Evolutionary conservation across 2,329 filamentous ascomycete genomes (phyloP), one percentile per base, ranked within the genome.

Genomic region (Talaromyces marneffei): DNA sequence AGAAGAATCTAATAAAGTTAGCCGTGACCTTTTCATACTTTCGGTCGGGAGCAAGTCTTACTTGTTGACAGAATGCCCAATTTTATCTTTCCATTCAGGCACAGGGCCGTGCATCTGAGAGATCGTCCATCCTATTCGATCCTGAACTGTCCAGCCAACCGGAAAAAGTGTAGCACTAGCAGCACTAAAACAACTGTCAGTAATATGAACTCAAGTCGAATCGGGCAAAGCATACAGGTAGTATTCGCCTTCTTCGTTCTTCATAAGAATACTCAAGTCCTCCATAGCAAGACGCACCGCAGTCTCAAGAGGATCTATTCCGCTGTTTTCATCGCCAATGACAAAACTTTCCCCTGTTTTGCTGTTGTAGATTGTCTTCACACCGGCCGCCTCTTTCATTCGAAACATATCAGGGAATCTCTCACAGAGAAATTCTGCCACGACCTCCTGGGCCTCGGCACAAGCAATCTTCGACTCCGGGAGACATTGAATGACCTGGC

Each of bases 91-190:
- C 82, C 82, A 83, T 12, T 78, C 67, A 1, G 79, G 77, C 2
- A 83, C 78, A 1, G 78, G 76, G 3, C 69, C 71, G 60, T 82
- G 79, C 57, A 83, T 72, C 44, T 74, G 73, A 18, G 77, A 75
- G 62, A 83, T 76, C 1, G 77, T 78, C 66, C 74, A 79, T 25
- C 80, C 81, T 48, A 83, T 80, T 27, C 80, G 75, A 48, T 78
- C 72, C 40, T 77, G 69, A 12, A 83, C 73, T 23, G 76, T 77
- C 80, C 80, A 83, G 7, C 82, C 82, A 0, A 80, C 78, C 1
- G 81, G 82, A 64, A 83, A 83, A 4, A 83, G 70, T 14, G 79
- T 83, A 4, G 81, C 81, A 50, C 79, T 80, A 25, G 81, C 81
- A 59, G 76, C 74, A 29, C 79, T 81, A 60, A 20, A 39, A 29